Evolutionary conservation across 176 grass and related monocot species (phyloP).

Genomic region (Chloris gayana): DNA sequence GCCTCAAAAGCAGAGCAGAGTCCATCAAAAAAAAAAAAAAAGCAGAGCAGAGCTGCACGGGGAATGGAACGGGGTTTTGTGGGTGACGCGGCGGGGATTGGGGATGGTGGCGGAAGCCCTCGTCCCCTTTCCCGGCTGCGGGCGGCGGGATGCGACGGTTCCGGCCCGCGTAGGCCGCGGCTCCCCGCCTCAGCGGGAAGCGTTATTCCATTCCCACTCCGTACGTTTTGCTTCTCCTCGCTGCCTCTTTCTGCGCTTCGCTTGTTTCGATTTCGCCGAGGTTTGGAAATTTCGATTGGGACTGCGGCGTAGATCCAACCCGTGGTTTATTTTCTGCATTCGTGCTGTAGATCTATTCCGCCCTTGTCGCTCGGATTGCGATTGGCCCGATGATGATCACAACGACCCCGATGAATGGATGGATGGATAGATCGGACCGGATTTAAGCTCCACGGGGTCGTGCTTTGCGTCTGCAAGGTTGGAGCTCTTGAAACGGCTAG

Average conservation of each 20-base stretch:
- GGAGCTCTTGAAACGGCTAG: constrained; percentile 26
- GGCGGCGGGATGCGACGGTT: too few relatives aligned
- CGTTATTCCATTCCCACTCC: neutral
- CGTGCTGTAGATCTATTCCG: neutral
- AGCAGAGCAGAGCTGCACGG: too few relatives aligned
- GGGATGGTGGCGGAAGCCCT: too few relatives aligned
- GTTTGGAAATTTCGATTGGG: neutral
- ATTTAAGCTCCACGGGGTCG: constrained; percentile 9
- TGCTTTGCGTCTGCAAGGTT: constrained; percentile 11
- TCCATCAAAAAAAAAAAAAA: too few relatives aligned
- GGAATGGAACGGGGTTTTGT: too few relatives aligned
- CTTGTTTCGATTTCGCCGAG: neutral
- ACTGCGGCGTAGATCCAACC: neutral
- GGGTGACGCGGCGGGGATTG: too few relatives aligned
- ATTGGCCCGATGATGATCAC: constrained; percentile 31
- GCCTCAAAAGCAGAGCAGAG: too few relatives aligned
- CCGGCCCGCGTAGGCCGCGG: neutral
- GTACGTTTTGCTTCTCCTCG: neutral
- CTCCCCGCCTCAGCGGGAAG: neutral
- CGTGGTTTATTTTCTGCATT: neutral
- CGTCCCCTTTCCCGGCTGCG: neutral
- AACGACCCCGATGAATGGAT: constrained; percentile 13
- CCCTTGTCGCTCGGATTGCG: constrained; percentile 10
- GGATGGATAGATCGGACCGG: constrained; percentile 22
- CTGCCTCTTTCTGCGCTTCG: neutral